Percentiles rank a stretch among this genome's conserved stretches.
Conservation (phyloP, 78 protist genomes). For the Planoprotostelium fungivorum region DNA sequence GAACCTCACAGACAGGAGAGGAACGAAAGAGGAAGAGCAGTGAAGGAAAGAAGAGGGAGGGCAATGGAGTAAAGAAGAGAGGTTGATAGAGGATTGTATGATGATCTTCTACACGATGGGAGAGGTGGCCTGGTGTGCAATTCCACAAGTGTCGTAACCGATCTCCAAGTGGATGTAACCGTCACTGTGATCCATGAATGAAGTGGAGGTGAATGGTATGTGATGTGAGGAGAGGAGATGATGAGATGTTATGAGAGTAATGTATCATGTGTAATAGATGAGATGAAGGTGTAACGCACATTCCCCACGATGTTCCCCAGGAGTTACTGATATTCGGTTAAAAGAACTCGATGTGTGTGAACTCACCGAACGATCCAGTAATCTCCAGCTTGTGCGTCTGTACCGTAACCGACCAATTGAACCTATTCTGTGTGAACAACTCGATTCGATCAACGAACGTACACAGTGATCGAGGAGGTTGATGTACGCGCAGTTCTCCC, state of each 20-base stretch:
- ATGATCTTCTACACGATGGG: conserved; percentile 16
- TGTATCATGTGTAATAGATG: no score
- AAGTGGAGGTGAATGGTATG: no score
- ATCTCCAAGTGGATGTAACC: conserved; percentile 57
- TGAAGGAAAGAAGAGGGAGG: no score
- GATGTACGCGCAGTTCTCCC: conserved; percentile 5
- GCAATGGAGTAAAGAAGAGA: no score
- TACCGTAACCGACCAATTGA: conserved; percentile 52
- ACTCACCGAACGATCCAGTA: conserved; percentile 72
- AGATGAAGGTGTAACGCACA: neutral
- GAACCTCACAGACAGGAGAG: no score
- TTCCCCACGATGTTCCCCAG: conserved; percentile 51
- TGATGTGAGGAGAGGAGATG: no score
- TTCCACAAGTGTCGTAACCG: conserved; percentile 63
- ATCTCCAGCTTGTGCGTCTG: conserved; percentile 14
- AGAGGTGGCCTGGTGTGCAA: conserved; percentile 59
- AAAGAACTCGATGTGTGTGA: no score
- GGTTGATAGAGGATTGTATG: no score
- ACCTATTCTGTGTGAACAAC: no score
- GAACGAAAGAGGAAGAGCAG: no score
- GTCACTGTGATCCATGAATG: conserved; percentile 8
- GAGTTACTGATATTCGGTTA: conserved; percentile 66
- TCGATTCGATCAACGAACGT: no score
- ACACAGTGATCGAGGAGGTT: conserved; percentile 13
- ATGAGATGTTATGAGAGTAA: neutral